Evolutionary conservation across 345 rosid genomes (phyloP).

Genomic region (Euphorbia peplus): DNA sequence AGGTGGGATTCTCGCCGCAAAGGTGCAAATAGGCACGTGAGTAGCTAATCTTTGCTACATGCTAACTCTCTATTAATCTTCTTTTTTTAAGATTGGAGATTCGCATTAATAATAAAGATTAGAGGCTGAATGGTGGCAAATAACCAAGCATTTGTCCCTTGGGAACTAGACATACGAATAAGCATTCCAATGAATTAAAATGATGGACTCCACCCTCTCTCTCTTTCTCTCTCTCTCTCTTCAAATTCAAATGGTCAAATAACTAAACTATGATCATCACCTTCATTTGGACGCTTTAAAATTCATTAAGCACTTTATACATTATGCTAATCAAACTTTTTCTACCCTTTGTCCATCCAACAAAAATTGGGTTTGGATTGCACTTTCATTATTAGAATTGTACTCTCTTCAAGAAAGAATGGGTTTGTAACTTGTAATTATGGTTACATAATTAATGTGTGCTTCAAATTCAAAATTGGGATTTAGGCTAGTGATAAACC

Average conservation of each 20-base stretch:
- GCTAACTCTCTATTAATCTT: neutral
- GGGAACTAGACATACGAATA: constrained; percentile 34
- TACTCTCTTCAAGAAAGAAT: too few species aligned
- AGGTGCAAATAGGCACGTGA: constrained; percentile 23
- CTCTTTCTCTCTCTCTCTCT: too few species aligned
- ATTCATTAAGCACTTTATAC: neutral
- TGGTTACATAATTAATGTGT: neutral
- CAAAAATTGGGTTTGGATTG: neutral
- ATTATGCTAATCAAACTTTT: constrained; percentile 1
- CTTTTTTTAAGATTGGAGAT: constrained; percentile 1
- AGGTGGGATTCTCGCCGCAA: constrained; percentile 22
- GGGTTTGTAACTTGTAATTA: neutral
- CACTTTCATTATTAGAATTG: neutral
- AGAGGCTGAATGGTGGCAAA: too few species aligned
- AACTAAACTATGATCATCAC: too few species aligned
- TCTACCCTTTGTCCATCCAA: neutral
- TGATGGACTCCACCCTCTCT: constrained; percentile 28
- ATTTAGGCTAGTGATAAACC: too few species aligned
- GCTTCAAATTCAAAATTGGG: neutral
- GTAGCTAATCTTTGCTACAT: neutral
- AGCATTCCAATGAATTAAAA: constrained; percentile 28
- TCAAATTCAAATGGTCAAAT: constrained; percentile 16
- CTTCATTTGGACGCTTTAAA: neutral
- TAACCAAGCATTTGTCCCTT: constrained; percentile 27
- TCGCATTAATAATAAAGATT: too few species aligned